Conservation (phyloP, 257 asterid species). For the Fraxinus anomala region DNA sequence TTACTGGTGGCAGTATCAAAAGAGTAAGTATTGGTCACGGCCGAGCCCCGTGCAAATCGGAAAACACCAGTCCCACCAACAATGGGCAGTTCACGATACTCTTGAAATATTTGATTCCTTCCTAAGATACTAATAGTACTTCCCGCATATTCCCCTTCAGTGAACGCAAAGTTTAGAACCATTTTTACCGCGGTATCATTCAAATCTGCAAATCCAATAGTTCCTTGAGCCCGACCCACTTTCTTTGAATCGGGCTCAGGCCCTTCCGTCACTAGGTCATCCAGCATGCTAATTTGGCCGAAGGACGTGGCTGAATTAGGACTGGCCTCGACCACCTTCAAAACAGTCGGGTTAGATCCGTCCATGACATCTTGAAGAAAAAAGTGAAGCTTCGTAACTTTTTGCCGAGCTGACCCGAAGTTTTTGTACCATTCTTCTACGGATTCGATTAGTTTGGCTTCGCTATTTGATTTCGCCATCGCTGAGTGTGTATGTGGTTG, state of each 20-base stretch:
- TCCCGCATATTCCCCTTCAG: conserved; percentile 22
- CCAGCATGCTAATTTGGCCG: neutral
- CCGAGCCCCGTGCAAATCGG: conserved; percentile 32
- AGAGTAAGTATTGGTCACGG: conserved; percentile 6
- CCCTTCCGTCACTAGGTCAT: conserved; percentile 19
- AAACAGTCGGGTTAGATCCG: conserved; percentile 8
- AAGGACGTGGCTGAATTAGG: conserved; percentile 2
- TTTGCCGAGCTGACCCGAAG: neutral
- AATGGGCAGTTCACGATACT: conserved; percentile 31
- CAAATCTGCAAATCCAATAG: conserved; percentile 8
- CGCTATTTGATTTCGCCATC: neutral
- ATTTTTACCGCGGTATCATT: neutral
- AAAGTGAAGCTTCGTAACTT: conserved; percentile 28
- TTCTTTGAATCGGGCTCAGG: conserved; percentile 23
- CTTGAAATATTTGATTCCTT: neutral
- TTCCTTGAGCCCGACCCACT: conserved; percentile 33
- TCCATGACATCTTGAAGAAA: conserved; percentile 19
- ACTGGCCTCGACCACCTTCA: neutral
- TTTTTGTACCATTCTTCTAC: conserved; percentile 24
- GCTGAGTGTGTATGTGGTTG: neutral
- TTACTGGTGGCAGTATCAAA: conserved; percentile 7
- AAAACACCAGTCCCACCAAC: conserved; percentile 38
- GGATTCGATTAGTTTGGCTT: neutral
- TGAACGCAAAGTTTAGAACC: conserved; percentile 23
- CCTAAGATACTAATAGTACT: conserved; percentile 31